Percentiles rank a stretch among this genome's conserved stretches.
Conservation (phyloP, 768 basidiomycete species). For the Leucogyrophana mollusca region DNA sequence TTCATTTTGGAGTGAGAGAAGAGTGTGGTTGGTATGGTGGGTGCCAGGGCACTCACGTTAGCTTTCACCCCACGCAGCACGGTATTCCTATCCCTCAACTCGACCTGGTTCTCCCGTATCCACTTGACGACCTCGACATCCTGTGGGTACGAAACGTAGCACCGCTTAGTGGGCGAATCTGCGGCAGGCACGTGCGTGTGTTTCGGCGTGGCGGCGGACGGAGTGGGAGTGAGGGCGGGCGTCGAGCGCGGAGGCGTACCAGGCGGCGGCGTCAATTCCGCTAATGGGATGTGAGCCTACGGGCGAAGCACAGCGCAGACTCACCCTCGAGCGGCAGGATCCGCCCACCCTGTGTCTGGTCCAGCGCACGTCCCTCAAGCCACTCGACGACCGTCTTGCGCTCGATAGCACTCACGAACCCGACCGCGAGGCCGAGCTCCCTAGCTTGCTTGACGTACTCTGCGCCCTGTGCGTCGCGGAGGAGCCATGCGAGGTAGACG, state of each 20-base stretch:
- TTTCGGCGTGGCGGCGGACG: slow-evolving; percentile 14
- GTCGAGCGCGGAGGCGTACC: slow-evolving; percentile 41
- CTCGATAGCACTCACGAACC: slow-evolving; percentile 86
- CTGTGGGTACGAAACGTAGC: slow-evolving; percentile 73
- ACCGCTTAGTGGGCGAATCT: slow-evolving; percentile 55
- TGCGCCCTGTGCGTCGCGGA: slow-evolving; percentile 68
- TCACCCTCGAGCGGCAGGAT: slow-evolving; percentile 24
- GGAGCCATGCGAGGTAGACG: slow-evolving; percentile 81
- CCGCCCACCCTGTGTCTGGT: too few species aligned
- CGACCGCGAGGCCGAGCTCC: slow-evolving; percentile 67
- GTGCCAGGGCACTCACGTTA: slow-evolving; percentile 63
- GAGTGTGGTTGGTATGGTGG: too few species aligned
- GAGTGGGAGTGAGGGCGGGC: background rate
- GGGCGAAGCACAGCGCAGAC: background rate
- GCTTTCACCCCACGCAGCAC: slow-evolving; percentile 81
- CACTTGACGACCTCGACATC: slow-evolving; percentile 88
- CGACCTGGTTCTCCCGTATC: slow-evolving; percentile 71
- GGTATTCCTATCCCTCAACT: slow-evolving; percentile 78
- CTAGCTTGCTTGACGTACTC: slow-evolving; percentile 89
- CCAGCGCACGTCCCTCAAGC: slow-evolving; percentile 67
- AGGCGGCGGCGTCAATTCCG: slow-evolving; percentile 60
- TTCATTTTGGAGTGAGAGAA: too few species aligned
- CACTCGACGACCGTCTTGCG: slow-evolving; percentile 85
- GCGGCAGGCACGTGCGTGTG: slow-evolving; percentile 19
- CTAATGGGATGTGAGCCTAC: slow-evolving; percentile 17